Percentiles rank a stretch among this genome's conserved stretches.
These are phyloP conservation scores for Umbellularia californica DNA, from an alignment of 164 flowering plant genomes.

Conservation along the genomic window DNA sequence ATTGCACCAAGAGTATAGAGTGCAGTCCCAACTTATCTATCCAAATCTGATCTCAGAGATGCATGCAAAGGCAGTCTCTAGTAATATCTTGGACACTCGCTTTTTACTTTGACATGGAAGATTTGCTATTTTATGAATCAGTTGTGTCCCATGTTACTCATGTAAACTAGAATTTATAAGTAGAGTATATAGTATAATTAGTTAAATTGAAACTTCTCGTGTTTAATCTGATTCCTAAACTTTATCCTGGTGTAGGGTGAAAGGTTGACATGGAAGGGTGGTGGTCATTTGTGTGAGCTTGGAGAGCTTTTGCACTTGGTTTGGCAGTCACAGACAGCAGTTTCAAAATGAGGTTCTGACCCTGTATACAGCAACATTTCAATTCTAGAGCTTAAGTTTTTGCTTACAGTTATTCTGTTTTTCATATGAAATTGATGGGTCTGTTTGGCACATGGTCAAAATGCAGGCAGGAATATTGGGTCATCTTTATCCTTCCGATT, in stretches of 20 bases:
- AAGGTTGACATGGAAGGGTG: slow-evolving; percentile 22
- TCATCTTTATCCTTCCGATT: no score
- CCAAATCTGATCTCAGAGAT: no score
- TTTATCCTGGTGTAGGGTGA: slow-evolving; percentile 22
- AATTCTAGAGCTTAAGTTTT: slow-evolving; percentile 6
- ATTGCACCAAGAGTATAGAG: no score
- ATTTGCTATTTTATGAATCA: not conserved
- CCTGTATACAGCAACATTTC: not conserved
- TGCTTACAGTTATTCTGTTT: no score
- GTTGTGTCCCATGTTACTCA: not conserved
- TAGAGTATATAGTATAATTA: no score
- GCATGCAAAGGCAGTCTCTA: no score
- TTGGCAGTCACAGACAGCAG: not conserved
- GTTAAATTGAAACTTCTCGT: not conserved
- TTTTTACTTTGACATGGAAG: no score
- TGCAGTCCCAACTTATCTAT: no score
- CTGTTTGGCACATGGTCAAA: no score
- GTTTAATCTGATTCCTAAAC: not conserved
- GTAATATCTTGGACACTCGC: no score
- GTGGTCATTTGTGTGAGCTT: not conserved
- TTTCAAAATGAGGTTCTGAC: not conserved
- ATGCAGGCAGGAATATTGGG: no score
- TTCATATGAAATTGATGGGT: no score
- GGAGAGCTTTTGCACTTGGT: not conserved
- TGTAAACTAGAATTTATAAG: not conserved